Percentiles rank a stretch among this genome's conserved stretches.
These are phyloP conservation scores for Rhizopogon sp. DNA, from an alignment of 768 basidiomycete genomes.

Conservation along the genomic window DNA sequence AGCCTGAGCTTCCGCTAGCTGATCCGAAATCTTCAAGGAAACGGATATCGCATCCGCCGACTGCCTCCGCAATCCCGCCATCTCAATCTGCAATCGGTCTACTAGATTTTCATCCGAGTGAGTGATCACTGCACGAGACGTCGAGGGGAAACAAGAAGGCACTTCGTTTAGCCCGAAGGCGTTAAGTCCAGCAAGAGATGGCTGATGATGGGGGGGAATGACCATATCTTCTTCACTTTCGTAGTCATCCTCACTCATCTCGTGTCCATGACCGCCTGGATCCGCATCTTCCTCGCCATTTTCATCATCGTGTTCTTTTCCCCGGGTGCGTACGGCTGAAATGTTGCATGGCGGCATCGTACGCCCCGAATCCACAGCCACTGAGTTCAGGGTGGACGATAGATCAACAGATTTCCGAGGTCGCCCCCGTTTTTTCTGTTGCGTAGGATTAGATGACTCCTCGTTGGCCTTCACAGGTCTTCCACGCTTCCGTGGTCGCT, in stretches of 20 bases:
- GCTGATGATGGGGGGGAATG: slow-evolving; percentile 40
- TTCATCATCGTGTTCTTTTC: slow-evolving; percentile 27
- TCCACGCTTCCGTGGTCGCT: slow-evolving; percentile 78
- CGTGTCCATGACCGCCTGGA: slow-evolving; percentile 34
- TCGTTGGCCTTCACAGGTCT: slow-evolving; percentile 45
- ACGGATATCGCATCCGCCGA: slow-evolving; percentile 64
- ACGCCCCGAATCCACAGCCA: slow-evolving; percentile 11
- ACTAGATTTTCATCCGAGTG: slow-evolving; percentile 38
- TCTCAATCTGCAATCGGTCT: slow-evolving; percentile 63
- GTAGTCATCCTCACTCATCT: slow-evolving; percentile 46
- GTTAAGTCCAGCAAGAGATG: slow-evolving; percentile 33
- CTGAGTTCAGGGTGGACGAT: slow-evolving; percentile 14
- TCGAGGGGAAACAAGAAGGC: slow-evolving; percentile 40
- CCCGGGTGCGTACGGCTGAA: slow-evolving; percentile 21
- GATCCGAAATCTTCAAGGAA: slow-evolving; percentile 62
- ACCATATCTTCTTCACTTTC: slow-evolving; percentile 68
- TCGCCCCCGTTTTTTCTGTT: slow-evolving; percentile 37
- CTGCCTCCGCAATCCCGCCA: slow-evolving; percentile 58
- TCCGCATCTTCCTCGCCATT: slow-evolving; percentile 33
- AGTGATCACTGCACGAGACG: slow-evolving; percentile 19
- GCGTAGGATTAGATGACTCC: slow-evolving; percentile 9
- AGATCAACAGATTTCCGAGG: slow-evolving; percentile 27
- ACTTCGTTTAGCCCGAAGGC: slow-evolving; percentile 27
- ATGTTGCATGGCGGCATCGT: slow-evolving; percentile 16
- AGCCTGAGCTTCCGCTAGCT: slow-evolving; percentile 60